Base-by-base conservation (phyloP, 345 rosid genomes). In the Linum usitatissimum region DNA sequence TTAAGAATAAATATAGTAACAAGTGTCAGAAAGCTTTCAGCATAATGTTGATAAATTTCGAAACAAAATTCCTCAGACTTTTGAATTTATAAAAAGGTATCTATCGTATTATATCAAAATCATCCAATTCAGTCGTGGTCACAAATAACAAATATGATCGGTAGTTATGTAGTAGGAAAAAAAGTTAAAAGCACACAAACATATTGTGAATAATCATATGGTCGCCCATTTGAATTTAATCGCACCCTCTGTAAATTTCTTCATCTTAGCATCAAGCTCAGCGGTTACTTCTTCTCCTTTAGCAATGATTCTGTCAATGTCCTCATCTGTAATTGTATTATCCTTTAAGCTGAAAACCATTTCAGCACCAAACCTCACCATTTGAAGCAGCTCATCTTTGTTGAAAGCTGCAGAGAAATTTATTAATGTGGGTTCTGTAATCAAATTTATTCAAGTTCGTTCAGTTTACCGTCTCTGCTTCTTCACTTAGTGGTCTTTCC, bases 341-440 rank as follows among this genome's bases (percentile, higher is more conserved):
- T 92, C 98, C 82, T 92, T 92, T 62, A 95, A 92, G 78, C 96
- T 93, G 76, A 93, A 93, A 75, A 93, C 99, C 99, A 93, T 86
- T 74, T 93, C 99, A 72, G 97, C 99, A 68, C 97, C 99, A 79
- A 84, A 93, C 73, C 99, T 84, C 75, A 93, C 99, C 99, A 93
- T 92, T 73, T 92, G 98, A 74, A 93, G 99, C 74, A 90, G 83
- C 77, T 93, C 99, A 84, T 93, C 97, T 78, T 90, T 90, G 73
- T 93, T 93, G 58, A 93, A 96, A 80, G 99, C 97, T 88, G 85
- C 64, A 73, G n/a, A n/a, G n/a, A n/a, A n/a, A n/a, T n/a, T n/a
- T n/a, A 7, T 40, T 40, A 40, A 7, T 1, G 48, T 6, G 10
- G 13, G 13, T 40, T 15, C 51, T 2, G 17, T 45, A 10, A 12